Conservation (phyloP, 306 rosid species). For the Corylus heterophylla region DNA sequence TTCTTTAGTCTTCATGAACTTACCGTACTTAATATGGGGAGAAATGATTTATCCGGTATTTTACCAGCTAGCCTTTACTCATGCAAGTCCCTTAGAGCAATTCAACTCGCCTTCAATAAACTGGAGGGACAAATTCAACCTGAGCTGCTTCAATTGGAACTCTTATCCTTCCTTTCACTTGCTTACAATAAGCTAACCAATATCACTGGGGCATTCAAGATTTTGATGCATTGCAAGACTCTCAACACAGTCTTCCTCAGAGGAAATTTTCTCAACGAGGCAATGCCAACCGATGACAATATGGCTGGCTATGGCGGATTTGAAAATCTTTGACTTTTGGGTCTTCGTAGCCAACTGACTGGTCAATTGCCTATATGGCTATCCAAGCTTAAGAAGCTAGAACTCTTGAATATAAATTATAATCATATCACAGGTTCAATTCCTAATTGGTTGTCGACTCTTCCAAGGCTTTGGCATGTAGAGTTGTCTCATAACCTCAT, state of each 20-base stretch:
- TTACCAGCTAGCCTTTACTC: constrained; percentile 4
- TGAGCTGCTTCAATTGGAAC: background rate
- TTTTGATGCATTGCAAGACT: background rate
- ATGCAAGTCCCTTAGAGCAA: constrained; percentile 10
- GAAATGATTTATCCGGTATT: background rate
- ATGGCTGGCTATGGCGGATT: background rate
- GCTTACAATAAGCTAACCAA: background rate
- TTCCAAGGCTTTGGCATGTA: background rate
- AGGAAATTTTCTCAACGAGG: background rate
- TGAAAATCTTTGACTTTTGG: background rate
- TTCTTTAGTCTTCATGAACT: constrained; percentile 1
- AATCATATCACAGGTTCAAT: constrained; percentile 10
- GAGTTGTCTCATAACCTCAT: background rate
- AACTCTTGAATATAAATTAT: background rate
- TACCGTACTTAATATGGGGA: background rate
- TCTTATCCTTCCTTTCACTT: constrained; percentile 4
- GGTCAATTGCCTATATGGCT: constrained; percentile 8
- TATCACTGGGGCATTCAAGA: constrained; percentile 7
- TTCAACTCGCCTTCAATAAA: background rate
- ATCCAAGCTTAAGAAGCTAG: constrained; percentile 2
- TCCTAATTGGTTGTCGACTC: constrained; percentile 13
- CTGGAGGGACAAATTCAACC: constrained; percentile 13
- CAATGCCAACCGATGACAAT: background rate
- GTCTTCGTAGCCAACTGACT: background rate
- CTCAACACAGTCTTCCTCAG: background rate